Percentiles rank a stretch among this genome's conserved stretches.
These are phyloP conservation scores for Aspergillus amoenus DNA, from an alignment of 2,329 filamentous ascomycete genomes.

Conservation along the genomic window DNA sequence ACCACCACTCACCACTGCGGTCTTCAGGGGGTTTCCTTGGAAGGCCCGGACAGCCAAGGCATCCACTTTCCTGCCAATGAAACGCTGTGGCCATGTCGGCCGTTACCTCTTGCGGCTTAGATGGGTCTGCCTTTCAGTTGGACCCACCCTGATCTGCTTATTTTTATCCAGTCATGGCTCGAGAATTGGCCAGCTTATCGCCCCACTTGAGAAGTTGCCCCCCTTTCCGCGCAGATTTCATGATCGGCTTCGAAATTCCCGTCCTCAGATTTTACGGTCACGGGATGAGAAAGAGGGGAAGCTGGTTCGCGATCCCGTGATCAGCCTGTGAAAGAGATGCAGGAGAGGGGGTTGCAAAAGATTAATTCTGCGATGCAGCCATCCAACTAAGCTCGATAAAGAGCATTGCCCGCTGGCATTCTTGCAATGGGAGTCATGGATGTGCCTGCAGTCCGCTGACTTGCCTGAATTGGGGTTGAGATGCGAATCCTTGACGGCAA, in stretches of 20 bases:
- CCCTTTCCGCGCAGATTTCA: constrained; percentile 5
- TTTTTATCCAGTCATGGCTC: constrained; percentile 16
- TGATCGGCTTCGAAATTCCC: background rate
- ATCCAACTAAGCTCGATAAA: background rate
- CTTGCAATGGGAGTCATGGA: background rate
- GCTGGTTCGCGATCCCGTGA: background rate
- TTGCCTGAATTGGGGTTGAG: background rate
- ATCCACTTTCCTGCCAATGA: constrained; percentile 18
- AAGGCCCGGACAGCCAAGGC: constrained; percentile 14
- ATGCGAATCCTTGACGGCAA: background rate
- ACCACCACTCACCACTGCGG: constrained; percentile 6
- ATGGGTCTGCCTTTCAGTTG: constrained; percentile 5
- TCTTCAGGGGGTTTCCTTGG: constrained; percentile 7
- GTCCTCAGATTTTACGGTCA: constrained; percentile 3
- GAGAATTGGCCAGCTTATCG: constrained; percentile 17
- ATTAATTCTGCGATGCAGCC: background rate
- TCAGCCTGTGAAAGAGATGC: background rate
- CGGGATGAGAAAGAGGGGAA: background rate
- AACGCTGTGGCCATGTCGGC: background rate
- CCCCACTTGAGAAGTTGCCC: constrained; percentile 16
- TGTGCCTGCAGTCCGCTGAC: background rate
- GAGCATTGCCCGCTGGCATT: background rate
- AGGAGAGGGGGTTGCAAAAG: background rate
- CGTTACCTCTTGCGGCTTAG: constrained; percentile 20
- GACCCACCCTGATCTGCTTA: constrained; percentile 20